Base-by-base conservation (phyloP, 1,139 yeast species). In the Pichia terricola region DNA sequence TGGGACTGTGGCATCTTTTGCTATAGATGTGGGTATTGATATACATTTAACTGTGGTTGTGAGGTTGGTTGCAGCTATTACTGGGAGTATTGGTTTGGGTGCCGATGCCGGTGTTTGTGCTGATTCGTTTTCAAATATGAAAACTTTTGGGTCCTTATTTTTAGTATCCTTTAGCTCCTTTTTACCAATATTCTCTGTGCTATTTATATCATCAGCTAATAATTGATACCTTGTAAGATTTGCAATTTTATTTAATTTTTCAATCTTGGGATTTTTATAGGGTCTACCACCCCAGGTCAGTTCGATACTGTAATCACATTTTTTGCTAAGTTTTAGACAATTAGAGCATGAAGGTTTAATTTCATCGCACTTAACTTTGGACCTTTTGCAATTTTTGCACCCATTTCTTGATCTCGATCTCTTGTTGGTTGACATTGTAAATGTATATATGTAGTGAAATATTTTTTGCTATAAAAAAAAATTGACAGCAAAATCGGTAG, bases 261-360 rank as follows among this genome's bases (percentile, higher is more conserved):
- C 63, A 31, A 53, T 42, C 43, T 54, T 64, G 10, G 69, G 64
- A 40, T 69, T 67, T 49, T 69, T 73, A 50, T 68, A 77, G 0
- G 86, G 87, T 42, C 89, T 61, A 0, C 91, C 91, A 26, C 89
- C 91, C 94, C 94, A 84, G 0, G 79, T 75, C 37, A 84, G 65
- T 50, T 72, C 76, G 28, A 82, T 55, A 3, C 81, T 67, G 55
- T 84, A 84, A 54, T 82, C 89, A 61, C 94, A 84, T 1, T 58
- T 50, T 9, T 63, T 53, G 3, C 64, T 61, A 2, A 72, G 63
- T 46, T 73, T 76, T 4, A 60, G 42, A 57, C 95, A 86, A 50
- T 75, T 69, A 1, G 73, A 61, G 54, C 95, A 85, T 0, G 58
- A 49, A 0, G 95, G 95, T 50, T 78, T 76, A 28, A 45, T 54